Evolutionary conservation across 768 basidiomycete genomes (phyloP).

Genomic region (Mycena leptocephala): DNA sequence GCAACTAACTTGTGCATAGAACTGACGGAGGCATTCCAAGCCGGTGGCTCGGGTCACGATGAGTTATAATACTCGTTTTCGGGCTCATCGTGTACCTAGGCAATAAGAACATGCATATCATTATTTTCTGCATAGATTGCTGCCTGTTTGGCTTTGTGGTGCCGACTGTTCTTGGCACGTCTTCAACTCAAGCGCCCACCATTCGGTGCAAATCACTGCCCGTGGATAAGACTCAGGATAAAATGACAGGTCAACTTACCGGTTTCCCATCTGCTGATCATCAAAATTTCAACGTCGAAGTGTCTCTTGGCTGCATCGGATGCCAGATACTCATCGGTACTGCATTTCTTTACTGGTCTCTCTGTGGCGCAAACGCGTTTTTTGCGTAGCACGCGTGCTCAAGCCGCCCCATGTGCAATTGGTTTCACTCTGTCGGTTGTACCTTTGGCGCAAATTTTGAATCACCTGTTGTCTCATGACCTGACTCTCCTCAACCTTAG

Average conservation of each 20-base stretch:
- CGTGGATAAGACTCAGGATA: too few relatives aligned
- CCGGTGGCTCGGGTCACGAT: constrained; percentile 55
- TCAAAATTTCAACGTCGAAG: constrained; percentile 20
- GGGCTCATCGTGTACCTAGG: constrained; percentile 35
- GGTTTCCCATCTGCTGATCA: constrained; percentile 15
- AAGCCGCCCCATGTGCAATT: not conserved
- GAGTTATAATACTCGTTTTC: constrained; percentile 53
- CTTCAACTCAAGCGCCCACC: constrained; percentile 7
- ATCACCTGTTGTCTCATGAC: not conserved
- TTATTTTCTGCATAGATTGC: constrained; percentile 34
- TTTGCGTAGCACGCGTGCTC: not conserved
- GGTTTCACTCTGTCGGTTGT: too few relatives aligned
- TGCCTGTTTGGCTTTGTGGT: not conserved
- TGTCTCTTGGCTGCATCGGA: not conserved
- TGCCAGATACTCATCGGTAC: not conserved
- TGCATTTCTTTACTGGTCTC: not conserved
- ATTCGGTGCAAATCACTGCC: constrained; percentile 4
- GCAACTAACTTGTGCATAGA: constrained; percentile 54
- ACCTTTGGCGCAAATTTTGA: too few relatives aligned
- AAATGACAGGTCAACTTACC: not conserved
- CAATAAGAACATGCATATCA: constrained; percentile 36
- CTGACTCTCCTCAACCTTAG: not conserved
- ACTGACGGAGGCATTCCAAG: constrained; percentile 69
- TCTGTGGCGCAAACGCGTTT: not conserved
- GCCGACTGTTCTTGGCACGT: constrained; percentile 35